Conservation (phyloP, 2,329 filamentous ascomycete species). For the Albophoma yamanashiensis region DNA sequence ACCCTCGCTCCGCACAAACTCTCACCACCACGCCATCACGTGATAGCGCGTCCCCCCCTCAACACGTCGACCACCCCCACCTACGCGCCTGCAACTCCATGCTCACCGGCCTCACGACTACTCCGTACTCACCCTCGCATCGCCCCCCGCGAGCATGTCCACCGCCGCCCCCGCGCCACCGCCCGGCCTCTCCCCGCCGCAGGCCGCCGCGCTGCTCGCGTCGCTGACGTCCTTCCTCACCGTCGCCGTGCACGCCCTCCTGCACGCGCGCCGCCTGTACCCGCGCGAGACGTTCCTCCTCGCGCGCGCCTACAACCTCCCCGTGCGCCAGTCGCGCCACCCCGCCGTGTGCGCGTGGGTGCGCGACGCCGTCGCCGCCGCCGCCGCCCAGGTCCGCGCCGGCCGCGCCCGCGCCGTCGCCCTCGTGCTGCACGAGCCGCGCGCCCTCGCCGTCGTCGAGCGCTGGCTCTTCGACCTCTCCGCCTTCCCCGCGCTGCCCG, state of each 20-base stretch:
- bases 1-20: no score
- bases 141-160: background rate
- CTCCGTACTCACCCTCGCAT: background rate
- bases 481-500: slow-evolving; percentile 25
- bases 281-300: slow-evolving; percentile 67
- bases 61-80: background rate
- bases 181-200: slow-evolving; percentile 18
- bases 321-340: slow-evolving; percentile 78
- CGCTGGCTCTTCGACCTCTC: slow-evolving; percentile 51
- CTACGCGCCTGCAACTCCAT: background rate
- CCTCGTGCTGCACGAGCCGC: slow-evolving; percentile 33
- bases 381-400: slow-evolving; percentile 57
- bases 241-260: slow-evolving; percentile 73
- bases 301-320: slow-evolving; percentile 70
- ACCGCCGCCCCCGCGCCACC: background rate
- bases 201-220: slow-evolving; percentile 41
- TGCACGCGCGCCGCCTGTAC: slow-evolving; percentile 75
- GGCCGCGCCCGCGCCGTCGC: slow-evolving; percentile 36
- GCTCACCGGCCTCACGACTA: background rate
- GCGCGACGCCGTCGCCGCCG: slow-evolving; percentile 64
- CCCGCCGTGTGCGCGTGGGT: slow-evolving; percentile 81
- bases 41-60: background rate
- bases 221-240: slow-evolving; percentile 73
- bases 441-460: slow-evolving; percentile 36
- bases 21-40: background rate